These are phyloP conservation scores for Penicillium malachiteum DNA, from an alignment of 495 filamentous ascomycete genomes.

Conservation along the genomic window DNA sequence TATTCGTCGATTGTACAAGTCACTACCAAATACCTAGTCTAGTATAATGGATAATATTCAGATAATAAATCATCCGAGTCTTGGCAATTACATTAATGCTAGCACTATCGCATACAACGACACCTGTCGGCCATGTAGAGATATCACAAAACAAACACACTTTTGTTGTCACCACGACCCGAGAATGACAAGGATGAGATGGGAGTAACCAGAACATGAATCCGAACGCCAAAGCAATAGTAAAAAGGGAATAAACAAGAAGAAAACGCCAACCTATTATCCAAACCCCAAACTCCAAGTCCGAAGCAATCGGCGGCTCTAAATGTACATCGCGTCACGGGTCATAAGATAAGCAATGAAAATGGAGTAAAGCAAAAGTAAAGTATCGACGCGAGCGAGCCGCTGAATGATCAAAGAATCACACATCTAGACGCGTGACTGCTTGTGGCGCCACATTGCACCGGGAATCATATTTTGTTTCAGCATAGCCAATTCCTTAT, in stretches of 20 bases:
- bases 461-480: slow-evolving; percentile 36
- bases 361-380: not conserved
- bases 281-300: slow-evolving; percentile 1
- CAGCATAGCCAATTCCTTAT: slow-evolving; percentile 38
- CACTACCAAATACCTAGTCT: too few species aligned
- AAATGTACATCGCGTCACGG: slow-evolving; percentile 22
- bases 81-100: slow-evolving; percentile 32
- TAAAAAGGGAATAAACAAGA: too few species aligned
- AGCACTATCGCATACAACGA: slow-evolving; percentile 16
- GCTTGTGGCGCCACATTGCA: slow-evolving; percentile 32
- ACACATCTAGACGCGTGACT: slow-evolving; percentile 9
- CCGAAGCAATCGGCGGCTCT: slow-evolving; percentile 9
- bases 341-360: not conserved
- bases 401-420: too few species aligned
- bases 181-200: slow-evolving; percentile 17
- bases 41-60: too few species aligned
- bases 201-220: slow-evolving; percentile 9
- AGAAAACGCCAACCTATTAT: not conserved
- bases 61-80: slow-evolving; percentile 19
- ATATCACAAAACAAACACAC: slow-evolving; percentile 14
- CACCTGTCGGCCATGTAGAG: slow-evolving; percentile 4
- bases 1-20: too few species aligned
- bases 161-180: slow-evolving; percentile 32
- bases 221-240: slow-evolving; percentile 5
- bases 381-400: too few species aligned